phyloP scores from a whole-genome alignment of 2,329 filamentous ascomycete genomes.

The Colletotrichum sp. region DNA sequence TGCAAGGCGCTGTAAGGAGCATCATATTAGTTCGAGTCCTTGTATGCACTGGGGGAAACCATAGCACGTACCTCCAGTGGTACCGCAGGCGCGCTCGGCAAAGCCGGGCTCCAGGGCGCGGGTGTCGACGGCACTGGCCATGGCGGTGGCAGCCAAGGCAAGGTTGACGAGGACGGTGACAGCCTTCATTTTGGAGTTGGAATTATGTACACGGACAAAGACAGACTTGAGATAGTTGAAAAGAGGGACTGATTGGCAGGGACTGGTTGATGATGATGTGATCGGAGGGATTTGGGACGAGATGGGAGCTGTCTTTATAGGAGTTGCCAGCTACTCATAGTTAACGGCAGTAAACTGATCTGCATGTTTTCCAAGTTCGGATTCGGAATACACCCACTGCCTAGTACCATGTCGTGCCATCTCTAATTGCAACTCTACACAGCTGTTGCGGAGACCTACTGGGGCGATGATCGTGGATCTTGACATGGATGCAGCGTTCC shows the following conservation, averaged over 20 bases:
- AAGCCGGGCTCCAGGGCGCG: neutral
- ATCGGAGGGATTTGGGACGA: neutral
- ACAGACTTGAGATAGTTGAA: neutral
- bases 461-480: neutral
- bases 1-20: neutral
- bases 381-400: neutral
- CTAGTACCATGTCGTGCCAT: neutral
- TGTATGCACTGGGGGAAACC: too few species aligned
- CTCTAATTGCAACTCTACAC: neutral
- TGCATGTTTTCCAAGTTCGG: neutral
- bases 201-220: neutral
- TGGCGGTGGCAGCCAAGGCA: neutral
- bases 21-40: neutral
- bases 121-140: neutral
- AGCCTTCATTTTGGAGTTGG: neutral
- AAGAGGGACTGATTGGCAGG: neutral
- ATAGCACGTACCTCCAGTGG: neutral
- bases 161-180: neutral
- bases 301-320: neutral
- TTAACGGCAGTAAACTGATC: neutral
- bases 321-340: neutral
- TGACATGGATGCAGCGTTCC: neutral
- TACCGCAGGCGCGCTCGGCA: neutral
- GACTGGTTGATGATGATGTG: neutral
- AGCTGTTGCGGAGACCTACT: neutral